A percentile compares a stretch with the other conserved stretches of the same genome.
Conservation (phyloP, 73 alveolate species). For the Paramecium biaurelia region DNA sequence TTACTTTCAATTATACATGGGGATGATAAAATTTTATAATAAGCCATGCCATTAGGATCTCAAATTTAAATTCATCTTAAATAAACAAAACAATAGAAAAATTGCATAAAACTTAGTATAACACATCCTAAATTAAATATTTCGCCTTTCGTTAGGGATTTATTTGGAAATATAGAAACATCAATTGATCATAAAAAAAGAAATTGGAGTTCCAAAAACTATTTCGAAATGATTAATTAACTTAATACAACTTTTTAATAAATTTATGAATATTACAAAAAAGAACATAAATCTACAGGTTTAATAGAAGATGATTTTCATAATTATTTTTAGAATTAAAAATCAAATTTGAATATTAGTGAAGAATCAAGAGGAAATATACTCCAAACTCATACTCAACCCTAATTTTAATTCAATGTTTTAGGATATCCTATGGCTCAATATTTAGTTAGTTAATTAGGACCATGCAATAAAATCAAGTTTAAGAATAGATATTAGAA, state of each 20-base stretch:
- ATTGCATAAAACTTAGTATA: background rate
- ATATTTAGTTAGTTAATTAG: slow-evolving; percentile 4
- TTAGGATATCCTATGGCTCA: background rate
- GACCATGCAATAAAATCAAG: background rate
- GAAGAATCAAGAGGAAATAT: background rate
- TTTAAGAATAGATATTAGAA: background rate
- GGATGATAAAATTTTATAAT: background rate
- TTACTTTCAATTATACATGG: background rate
- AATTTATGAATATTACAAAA: background rate
- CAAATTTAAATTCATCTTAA: background rate
- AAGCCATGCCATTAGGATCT: background rate
- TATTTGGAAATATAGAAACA: background rate
- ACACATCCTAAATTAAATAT: background rate
- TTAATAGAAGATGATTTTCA: background rate
- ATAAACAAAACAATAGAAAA: background rate
- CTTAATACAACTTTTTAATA: background rate
- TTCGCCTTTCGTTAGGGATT: background rate
- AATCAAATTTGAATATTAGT: background rate
- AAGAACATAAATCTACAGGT: background rate
- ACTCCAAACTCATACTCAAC: background rate
- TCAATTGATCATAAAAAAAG: background rate
- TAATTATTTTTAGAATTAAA: background rate
- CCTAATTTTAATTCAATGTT: background rate
- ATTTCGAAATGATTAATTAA: background rate
- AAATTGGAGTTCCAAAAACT: slow-evolving; percentile 6